Conservation (phyloP, 495 filamentous ascomycete species). For the Polyplosphaeria fusca region DNA sequence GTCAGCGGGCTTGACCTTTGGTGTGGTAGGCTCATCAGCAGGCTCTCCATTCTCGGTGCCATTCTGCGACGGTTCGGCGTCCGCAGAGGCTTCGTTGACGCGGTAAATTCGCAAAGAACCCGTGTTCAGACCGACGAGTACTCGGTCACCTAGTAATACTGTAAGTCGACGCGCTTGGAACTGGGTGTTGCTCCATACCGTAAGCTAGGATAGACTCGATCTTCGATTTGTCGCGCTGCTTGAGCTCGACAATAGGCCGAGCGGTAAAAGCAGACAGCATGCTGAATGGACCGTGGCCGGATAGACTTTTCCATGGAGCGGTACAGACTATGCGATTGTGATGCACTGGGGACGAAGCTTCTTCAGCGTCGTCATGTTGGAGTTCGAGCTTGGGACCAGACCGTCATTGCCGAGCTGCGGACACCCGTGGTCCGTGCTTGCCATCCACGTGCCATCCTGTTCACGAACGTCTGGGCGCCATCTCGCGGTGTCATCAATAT, state of each 20-base stretch:
- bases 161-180: conserved; percentile 17
- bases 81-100: conserved; percentile 62
- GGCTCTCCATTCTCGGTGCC: conserved; percentile 39
- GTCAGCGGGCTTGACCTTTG: conserved; percentile 64
- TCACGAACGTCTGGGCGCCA: background rate
- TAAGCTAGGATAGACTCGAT: conserved; percentile 93
- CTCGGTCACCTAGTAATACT: conserved; percentile 62
- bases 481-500: too few species aligned
- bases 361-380: background rate
- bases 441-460: background rate
- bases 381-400: background rate
- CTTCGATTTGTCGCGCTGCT: conserved; percentile 86
- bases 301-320: too few species aligned
- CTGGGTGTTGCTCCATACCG: conserved; percentile 48
- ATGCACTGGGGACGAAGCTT: background rate
- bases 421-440: background rate
- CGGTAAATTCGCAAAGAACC: conserved; percentile 89
- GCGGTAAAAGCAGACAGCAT: conserved; percentile 99
- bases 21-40: conserved; percentile 33
- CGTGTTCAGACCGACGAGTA: conserved; percentile 86
- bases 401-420: background rate
- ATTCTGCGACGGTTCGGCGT: conserved; percentile 29
- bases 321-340: too few species aligned
- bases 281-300: conserved; percentile 26
- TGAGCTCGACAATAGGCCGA: conserved; percentile 94